Conservation (phyloP, 108 stramenopile species). For the Heterococcus sp. region DNA sequence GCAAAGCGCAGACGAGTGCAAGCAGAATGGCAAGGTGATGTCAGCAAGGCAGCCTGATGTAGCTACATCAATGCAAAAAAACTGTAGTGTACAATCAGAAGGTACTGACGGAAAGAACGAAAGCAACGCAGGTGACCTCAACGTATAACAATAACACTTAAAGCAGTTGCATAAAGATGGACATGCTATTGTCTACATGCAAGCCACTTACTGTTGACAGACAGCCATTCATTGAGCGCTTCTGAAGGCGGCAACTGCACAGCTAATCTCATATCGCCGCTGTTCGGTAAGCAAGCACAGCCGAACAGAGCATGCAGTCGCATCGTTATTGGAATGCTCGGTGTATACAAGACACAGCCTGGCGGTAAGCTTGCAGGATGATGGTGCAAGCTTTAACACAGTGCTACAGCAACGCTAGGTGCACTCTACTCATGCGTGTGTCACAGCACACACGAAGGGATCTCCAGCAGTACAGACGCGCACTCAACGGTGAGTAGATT, state of each 20-base stretch:
- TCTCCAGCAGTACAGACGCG: too few relatives aligned
- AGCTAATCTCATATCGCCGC: slow-evolving; percentile 45
- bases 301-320: too few relatives aligned
- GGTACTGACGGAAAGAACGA: background rate
- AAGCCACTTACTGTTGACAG: slow-evolving; percentile 60
- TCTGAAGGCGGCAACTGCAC: slow-evolving; percentile 47
- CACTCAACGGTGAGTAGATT: too few relatives aligned
- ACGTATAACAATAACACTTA: background rate
- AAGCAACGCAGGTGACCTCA: background rate
- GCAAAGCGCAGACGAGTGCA: too few relatives aligned
- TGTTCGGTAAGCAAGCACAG: background rate
- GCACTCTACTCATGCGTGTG: background rate
- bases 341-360: too few relatives aligned
- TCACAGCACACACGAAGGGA: background rate
- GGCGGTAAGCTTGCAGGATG: background rate
- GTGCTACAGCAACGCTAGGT: background rate
- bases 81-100: too few relatives aligned
- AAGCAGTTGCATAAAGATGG: background rate
- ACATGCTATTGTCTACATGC: background rate
- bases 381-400: background rate
- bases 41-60: too few relatives aligned
- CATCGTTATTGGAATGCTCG: too few relatives aligned
- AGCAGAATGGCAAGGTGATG: too few relatives aligned
- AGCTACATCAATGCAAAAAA: too few relatives aligned
- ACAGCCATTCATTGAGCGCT: slow-evolving; percentile 62